Conservation (phyloP, 306 rosid genomes). For the Phaseolus lunatus region DNA sequence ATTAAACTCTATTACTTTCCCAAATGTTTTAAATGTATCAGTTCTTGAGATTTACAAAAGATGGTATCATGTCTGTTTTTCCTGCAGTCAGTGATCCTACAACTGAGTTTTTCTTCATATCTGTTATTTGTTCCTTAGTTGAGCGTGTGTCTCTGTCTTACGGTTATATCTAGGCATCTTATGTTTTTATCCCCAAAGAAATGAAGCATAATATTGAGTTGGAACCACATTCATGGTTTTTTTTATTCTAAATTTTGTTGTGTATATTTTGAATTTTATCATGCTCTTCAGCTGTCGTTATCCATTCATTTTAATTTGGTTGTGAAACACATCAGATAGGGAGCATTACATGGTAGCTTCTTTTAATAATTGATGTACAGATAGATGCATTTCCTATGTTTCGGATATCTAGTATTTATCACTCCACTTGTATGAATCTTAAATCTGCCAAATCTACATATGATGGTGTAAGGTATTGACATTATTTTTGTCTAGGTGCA, state of each 20-base stretch:
- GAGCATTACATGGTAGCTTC: background rate
- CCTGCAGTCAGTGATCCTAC: slow-evolving; percentile 6
- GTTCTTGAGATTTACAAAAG: slow-evolving; percentile 18
- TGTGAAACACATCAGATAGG: slow-evolving; percentile 25
- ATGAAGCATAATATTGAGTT: slow-evolving; percentile 8
- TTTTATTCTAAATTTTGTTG: slow-evolving; percentile 12
- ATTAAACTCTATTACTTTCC: slow-evolving; percentile 1
- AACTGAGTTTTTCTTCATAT: slow-evolving; percentile 19
- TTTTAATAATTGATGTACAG: slow-evolving; percentile 12
- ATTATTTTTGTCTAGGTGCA: slow-evolving; percentile 69
- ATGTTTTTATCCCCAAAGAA: background rate
- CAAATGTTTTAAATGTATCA: background rate
- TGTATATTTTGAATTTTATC: slow-evolving; percentile 18
- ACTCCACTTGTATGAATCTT: slow-evolving; percentile 25
- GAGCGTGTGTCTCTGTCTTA: background rate
- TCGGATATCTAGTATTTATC: slow-evolving; percentile 15
- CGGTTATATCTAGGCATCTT: background rate
- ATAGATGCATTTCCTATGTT: slow-evolving; percentile 12
- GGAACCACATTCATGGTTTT: background rate
- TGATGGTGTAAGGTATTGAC: slow-evolving; percentile 23
- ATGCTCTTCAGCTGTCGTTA: background rate
- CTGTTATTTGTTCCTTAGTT: slow-evolving; percentile 24
- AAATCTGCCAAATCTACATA: slow-evolving; percentile 37
- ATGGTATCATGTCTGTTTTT: slow-evolving; percentile 9
- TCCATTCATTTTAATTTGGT: slow-evolving; percentile 28